Base-by-base conservation (phyloP, 2,329 filamentous ascomycete species). In the Stagonosporopsis tanaceti region DNA sequence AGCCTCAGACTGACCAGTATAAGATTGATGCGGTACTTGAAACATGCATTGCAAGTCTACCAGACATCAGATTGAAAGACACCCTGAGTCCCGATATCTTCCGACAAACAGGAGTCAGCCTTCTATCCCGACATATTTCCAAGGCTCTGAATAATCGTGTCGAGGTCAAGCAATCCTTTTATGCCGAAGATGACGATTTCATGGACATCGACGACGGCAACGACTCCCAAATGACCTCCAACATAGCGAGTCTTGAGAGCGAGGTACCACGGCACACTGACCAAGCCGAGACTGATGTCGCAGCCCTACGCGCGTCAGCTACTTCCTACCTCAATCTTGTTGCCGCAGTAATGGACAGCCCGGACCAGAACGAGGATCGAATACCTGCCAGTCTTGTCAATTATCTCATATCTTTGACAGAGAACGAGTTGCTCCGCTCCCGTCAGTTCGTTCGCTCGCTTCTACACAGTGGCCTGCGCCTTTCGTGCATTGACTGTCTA, bases 201-300 rank as follows among this genome's bases (percentile, higher is more conserved):
- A 89, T 91, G 87, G 88, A 91, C 53, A 68, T 92, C 5, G 89
- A 92, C 65, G 81, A 83, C 32, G 81, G 85, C 12, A 87, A 89
- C 52, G 84, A 86, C 38, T 87, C 86, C 0, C 86, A 89, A 62
- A 79, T 79, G 50, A 87, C 82, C 60, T 80, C 80, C 24, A 77
- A 78, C 15, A 59, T 70, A 1, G 71, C 78, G 28, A 78, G 76
- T 30, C 42, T 63, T 39, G 63, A 74, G 37, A 56, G 62, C 1
- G 65, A 75, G 20, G 69, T 82, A 15, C 69, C 86, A 39, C 79
- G 85, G 39, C 80, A 84, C 80, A 67, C 76, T 34, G 42, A 74
- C 12, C 60, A 66, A 24, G 73, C 71, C 9, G 57, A 59, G 37
- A 69, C 60, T n/a, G 69, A 74, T 22, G 27, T 61, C 24, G 61